A percentile compares a stretch with the other conserved stretches of the same genome.
These are phyloP conservation scores for Hortiboletus flavorubellus DNA, from an alignment of 768 basidiomycete genomes.

Conservation along the genomic window DNA sequence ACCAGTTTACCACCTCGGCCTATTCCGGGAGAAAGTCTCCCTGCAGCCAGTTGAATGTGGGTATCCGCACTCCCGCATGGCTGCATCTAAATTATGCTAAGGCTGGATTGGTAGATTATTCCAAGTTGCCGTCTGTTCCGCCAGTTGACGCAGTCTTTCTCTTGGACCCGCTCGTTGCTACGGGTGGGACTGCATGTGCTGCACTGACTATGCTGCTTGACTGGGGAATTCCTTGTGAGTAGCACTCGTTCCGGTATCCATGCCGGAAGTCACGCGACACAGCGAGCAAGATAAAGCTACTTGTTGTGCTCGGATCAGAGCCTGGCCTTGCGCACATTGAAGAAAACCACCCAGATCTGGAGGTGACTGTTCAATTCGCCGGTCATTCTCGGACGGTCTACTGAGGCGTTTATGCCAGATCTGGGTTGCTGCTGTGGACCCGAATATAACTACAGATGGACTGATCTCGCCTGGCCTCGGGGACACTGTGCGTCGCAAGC, in stretches of 20 bases:
- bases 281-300: slow-evolving; percentile 75
- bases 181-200: slow-evolving; percentile 88
- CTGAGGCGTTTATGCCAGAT: slow-evolving; percentile 49
- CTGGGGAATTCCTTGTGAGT: slow-evolving; percentile 73
- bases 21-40: slow-evolving; percentile 83
- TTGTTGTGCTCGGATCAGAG: slow-evolving; percentile 77
- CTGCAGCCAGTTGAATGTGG: slow-evolving; percentile 90
- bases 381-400: background rate
- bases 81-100: slow-evolving; percentile 1
- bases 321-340: slow-evolving; percentile 69
- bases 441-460: slow-evolving; percentile 66
- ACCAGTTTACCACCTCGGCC: slow-evolving; percentile 85
- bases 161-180: slow-evolving; percentile 91
- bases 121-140: slow-evolving; percentile 75
- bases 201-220: slow-evolving; percentile 83
- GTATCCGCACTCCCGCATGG: slow-evolving; percentile 14
- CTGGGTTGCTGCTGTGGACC: slow-evolving; percentile 82
- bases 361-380: slow-evolving; percentile 44
- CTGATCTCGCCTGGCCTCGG: slow-evolving; percentile 89
- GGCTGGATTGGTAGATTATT: slow-evolving; percentile 60
- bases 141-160: slow-evolving; percentile 84
- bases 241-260: background rate
- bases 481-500: slow-evolving; percentile 62
- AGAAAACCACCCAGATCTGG: slow-evolving; percentile 68
- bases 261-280: slow-evolving; percentile 1